phyloP scores from a whole-genome alignment of 2,329 filamentous ascomycete genomes.

The Lizonia empirigonia region DNA sequence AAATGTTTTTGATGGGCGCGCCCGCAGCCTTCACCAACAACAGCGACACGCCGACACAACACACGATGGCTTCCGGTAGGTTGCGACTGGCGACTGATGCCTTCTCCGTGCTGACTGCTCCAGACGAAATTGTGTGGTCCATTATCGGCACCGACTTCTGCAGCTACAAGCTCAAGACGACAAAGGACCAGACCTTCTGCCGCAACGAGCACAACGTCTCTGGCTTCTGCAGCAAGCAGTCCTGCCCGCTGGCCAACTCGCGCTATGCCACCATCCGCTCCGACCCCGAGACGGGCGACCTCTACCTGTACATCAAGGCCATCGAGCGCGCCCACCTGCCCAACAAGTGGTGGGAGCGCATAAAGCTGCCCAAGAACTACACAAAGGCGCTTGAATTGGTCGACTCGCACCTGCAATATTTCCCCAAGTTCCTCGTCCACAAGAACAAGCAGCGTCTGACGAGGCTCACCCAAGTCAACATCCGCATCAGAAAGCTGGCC shows the following conservation, averaged over 20 bases:
- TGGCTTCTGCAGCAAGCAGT: slow-evolving; percentile 56
- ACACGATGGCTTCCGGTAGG: slow-evolving; percentile 37
- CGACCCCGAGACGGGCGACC: slow-evolving; percentile 75
- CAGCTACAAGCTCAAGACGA: slow-evolving; percentile 84
- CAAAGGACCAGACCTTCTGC: slow-evolving; percentile 79
- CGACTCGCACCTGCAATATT: slow-evolving; percentile 68
- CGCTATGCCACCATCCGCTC: slow-evolving; percentile 91
- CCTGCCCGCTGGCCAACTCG: slow-evolving; percentile 87
- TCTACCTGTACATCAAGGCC: slow-evolving; percentile 98
- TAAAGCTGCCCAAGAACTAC: slow-evolving; percentile 90
- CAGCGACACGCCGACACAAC: slow-evolving; percentile 3
- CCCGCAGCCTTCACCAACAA: slow-evolving; percentile 17
- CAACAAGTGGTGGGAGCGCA: slow-evolving; percentile 91
- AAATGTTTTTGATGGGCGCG: slow-evolving; percentile 20
- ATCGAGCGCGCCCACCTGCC: slow-evolving; percentile 73
- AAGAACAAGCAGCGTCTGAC: slow-evolving; percentile 98
- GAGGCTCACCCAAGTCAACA: slow-evolving; percentile 87
- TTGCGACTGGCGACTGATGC: background rate
- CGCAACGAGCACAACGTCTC: slow-evolving; percentile 76
- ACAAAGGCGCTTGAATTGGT: slow-evolving; percentile 85
- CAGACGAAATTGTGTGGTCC: slow-evolving; percentile 95
- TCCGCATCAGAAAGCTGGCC: slow-evolving; percentile 75
- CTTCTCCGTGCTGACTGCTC: background rate
- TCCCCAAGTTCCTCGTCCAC: slow-evolving; percentile 89
- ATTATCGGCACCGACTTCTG: slow-evolving; percentile 96